Base-by-base conservation (phyloP, 73 alveolate genomes). In the Paraurostyla sp. region DNA sequence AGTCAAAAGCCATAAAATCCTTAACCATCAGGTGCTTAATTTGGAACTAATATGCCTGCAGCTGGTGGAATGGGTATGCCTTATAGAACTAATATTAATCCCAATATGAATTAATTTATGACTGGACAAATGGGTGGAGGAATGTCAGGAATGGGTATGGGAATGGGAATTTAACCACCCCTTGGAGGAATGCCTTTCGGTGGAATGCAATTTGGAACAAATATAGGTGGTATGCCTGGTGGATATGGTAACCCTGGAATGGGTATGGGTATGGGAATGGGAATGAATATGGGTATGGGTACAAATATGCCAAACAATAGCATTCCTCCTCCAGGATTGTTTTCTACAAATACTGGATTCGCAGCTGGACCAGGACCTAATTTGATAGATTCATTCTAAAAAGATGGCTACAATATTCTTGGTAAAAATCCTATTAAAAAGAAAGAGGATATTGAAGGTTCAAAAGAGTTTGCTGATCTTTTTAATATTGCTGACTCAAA, bases 81-180 rank as follows among this genome's bases (percentile, higher is more conserved):
- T 52, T 38, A 58, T 85, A 88, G 65, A 42, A 56, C 65, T 20
- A 33, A 82, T 80, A 33, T n/a, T n/a, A n/a, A n/a, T 80, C 80
- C 22, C 85, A 45, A n/a, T 63, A 48, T 85, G 92, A 82, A 41
- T 76, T 68, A 35, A 27, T 57, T 0, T 30, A 51, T 68, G 90
- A 71, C 60, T 68, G 90, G n/a, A n/a, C 88, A 54, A 57, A 80
- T 80, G 90, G 90, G 90, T 56, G 81, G 80, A 56, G 75, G 78
- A 0, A 58, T 60, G 84, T 54, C 52, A 15, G 83, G 88, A 56
- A 58, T 80, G 80, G 80, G 80, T 6, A n/a, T n/a, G n/a, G 80
- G 81, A 29, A 68, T 69, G 45, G 83, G 88, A 41, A 32, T 22
- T 7, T 30, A 42, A 41, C 83, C 91, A 45, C 30, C 48, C 15